phyloP scores from a whole-genome alignment of 345 rosid species.

The Carallia brachiata region DNA sequence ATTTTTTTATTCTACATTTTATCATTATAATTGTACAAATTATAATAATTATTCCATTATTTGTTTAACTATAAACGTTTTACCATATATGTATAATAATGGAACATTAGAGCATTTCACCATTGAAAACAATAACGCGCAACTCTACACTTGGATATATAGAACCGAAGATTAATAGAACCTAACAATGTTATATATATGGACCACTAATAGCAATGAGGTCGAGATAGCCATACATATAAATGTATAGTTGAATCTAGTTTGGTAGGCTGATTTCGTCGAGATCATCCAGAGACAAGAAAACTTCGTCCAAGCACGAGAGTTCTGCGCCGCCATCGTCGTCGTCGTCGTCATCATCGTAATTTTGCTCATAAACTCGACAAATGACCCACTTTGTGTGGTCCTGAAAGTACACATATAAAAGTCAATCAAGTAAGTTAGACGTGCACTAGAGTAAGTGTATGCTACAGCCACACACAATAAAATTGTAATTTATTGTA shows the following conservation, averaged over 20 bases:
- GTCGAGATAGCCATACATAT: not conserved
- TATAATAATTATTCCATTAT: too few species aligned
- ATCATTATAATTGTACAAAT: too few species aligned
- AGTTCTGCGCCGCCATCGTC: slow-evolving; percentile 63
- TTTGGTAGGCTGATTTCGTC: slow-evolving; percentile 88
- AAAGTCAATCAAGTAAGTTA: not conserved
- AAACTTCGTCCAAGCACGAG: slow-evolving; percentile 93
- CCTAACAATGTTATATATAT: not conserved
- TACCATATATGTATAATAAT: too few species aligned
- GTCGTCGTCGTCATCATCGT: slow-evolving; percentile 41
- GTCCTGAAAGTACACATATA: slow-evolving; percentile 49
- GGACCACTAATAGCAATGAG: not conserved
- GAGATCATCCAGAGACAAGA: slow-evolving; percentile 83
- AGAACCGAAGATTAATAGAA: not conserved
- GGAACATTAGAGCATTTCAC: too few species aligned
- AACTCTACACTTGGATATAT: too few species aligned
- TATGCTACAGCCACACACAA: too few species aligned
- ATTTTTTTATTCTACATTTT: too few species aligned
- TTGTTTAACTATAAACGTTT: too few species aligned
- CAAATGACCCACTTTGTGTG: slow-evolving; percentile 84
- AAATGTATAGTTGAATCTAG: slow-evolving; percentile 2
- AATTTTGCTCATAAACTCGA: slow-evolving; percentile 67
- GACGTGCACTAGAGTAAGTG: too few species aligned
- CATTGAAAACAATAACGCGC: too few species aligned
- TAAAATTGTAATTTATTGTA: too few species aligned